Evolutionary conservation across 768 basidiomycete species (phyloP), one percentile per base, ranked within the genome.

Genomic region (Hysterangium stoloniferum): DNA sequence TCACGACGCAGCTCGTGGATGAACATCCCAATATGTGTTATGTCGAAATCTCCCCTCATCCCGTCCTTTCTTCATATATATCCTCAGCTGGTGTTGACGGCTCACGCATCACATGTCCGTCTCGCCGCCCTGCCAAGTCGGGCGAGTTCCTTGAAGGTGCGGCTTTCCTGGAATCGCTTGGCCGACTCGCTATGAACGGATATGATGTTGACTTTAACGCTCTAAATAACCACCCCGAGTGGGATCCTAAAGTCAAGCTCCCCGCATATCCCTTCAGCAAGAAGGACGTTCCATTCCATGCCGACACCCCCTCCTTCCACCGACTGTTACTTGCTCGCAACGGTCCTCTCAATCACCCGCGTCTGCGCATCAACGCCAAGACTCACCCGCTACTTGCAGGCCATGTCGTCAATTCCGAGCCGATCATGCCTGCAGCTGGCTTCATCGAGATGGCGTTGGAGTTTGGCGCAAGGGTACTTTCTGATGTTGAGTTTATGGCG

Each of bases 1-100:
- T 69, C 1, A 59, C 73, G 15, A 33, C 56, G 15, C 34, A 54
- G 4, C 57, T 71, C 9, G 41, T 59, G 2, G 27, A 52, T 12
- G 53, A 56, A 3, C 32, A 48, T 20, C 62, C 62, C 2, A 48
- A 55, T 15, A 51, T 51, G 49, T 48, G 46, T 22, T 54, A 54
- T 47, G 53, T 54, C 29, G 53, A 54, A 25, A 48, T 54, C n/a
- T 48, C 53, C 6, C 53, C 53, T 9, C 53, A 54, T 27, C 53
- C 53, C 1, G 53, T 54, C 3, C 53, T 54, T 32, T 54, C 53
- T 1, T 48, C 53, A 1, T 54, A 54, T 32, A 44, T 54, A 35
- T 64, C 66, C 42, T 66, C 68, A 9, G 64, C 66, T 19, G 66
- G 66, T 1, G 67, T 64, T 7, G 62, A 64, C 32, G 51, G 60